Percentiles rank a stretch among this genome's conserved stretches.
phyloP scores from a whole-genome alignment of 352 stramenopile genomes.

The Phytophthora pseudosyringae region DNA sequence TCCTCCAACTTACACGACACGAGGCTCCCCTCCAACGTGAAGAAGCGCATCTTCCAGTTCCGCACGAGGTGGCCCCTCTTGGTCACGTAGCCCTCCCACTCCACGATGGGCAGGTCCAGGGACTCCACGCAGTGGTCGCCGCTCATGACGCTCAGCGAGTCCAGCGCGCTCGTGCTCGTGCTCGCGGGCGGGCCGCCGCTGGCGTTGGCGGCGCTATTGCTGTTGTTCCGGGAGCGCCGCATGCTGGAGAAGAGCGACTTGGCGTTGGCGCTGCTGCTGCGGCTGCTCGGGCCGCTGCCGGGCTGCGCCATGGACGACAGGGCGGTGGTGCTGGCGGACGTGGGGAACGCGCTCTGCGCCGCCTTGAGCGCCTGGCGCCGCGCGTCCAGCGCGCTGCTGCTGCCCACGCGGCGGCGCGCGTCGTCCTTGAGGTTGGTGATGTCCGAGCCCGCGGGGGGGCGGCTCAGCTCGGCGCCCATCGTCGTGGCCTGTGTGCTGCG shows the following conservation, averaged over 20 bases:
- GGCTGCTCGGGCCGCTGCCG: slow-evolving; percentile 39
- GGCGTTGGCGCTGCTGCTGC: slow-evolving; percentile 52
- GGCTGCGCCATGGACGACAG: slow-evolving; percentile 51
- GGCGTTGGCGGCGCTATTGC: slow-evolving; percentile 40
- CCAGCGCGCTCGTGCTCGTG: too few species aligned
- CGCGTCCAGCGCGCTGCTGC: slow-evolving; percentile 64
- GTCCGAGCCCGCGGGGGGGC: slow-evolving; percentile 32
- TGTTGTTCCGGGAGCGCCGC: slow-evolving; percentile 51
- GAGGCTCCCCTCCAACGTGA: slow-evolving; percentile 87
- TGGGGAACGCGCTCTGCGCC: slow-evolving; percentile 44
- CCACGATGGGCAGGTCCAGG: slow-evolving; percentile 84
- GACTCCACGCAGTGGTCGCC: slow-evolving; percentile 74
- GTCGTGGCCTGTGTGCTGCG: not conserved
- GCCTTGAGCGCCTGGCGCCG: slow-evolving; percentile 31
- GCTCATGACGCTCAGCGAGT: slow-evolving; percentile 16
- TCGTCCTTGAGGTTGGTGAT: slow-evolving; percentile 41
- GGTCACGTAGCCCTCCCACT: slow-evolving; percentile 93
- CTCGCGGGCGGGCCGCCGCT: slow-evolving; percentile 25
- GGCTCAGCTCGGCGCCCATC: slow-evolving; percentile 81
- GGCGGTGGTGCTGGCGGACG: slow-evolving; percentile 63
- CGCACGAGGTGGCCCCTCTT: slow-evolving; percentile 87
- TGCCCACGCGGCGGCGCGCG: slow-evolving; percentile 70
- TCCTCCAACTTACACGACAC: slow-evolving; percentile 64
- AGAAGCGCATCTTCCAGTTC: slow-evolving; percentile 91
- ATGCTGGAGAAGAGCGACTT: slow-evolving; percentile 69